Base-by-base conservation (phyloP, 2,329 filamentous ascomycete genomes). In the Geosmithia flava region DNA sequence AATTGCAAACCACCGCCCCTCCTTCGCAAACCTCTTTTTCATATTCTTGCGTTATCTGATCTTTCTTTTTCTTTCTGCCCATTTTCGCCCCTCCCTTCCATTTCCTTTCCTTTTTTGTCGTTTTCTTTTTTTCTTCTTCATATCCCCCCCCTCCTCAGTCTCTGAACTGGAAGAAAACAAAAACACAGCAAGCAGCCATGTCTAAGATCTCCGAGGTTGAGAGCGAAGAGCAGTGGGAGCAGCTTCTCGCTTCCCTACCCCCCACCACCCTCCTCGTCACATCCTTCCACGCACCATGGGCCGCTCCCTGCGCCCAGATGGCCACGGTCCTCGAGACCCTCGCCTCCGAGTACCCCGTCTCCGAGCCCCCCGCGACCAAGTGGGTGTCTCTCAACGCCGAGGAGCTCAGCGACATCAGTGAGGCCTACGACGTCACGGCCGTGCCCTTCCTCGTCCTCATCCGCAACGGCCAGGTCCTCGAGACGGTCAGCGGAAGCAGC, bases 251-350 rank as follows among this genome's bases (percentile, higher is more conserved):
- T 53, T 74, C 79, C 42, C 74, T 90, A 15, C 78, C 86, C 11
- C 61, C 83, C 2, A 76, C 81, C 16, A 80, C 85, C 16, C 79
- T 96, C 51, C 75, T 91, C 53, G 75, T 96, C 60, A 80, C 95
- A 61, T 96, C 90, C 64, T 98, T 98, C 74, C 86, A 97, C 65
- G 89, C 93, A 19, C 86, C 90, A 55, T 98, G 93, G 93, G 93
- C 93, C 29, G 89, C 89, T 51, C 93, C 93, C 44, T 97, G 93
- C 73, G 82, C 86, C 53, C 89, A 96, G 68, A 97, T 97, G 90
- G 80, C 79, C 56, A 85, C 82, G 46, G 85, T 97, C 56, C 80
- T 98, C 54, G 75, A 79, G 60, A 85, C 88, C 20, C 85, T 98
- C 54, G 90, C 91, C 54, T 80, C 81, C 59, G 88, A 90, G 63